Evolutionary conservation across 2,329 filamentous ascomycete genomes (phyloP).

Genomic region (Cadophora malorum): DNA sequence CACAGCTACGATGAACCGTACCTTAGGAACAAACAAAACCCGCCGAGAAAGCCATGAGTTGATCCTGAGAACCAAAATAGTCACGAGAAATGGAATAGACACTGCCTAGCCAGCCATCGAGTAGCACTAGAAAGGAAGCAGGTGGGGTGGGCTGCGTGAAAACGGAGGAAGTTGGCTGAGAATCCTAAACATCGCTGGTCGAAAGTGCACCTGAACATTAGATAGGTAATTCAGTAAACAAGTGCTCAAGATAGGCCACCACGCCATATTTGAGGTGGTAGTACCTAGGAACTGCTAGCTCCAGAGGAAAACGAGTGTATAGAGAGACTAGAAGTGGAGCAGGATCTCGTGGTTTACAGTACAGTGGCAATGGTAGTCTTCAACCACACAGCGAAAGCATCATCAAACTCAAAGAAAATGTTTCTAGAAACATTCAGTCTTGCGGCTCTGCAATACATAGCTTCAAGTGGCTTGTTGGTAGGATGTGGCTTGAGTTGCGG

Average conservation of each 20-base stretch:
- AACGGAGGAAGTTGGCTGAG: no score
- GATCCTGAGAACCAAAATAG: not conserved
- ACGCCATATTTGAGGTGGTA: no score
- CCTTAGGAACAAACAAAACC: not conserved
- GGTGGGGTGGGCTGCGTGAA: no score
- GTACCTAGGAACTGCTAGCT: no score
- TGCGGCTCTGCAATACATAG: not conserved
- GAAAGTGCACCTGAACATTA: not conserved
- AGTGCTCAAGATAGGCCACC: no score
- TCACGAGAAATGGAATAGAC: not conserved
- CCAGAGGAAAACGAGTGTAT: no score
- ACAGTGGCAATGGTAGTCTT: no score
- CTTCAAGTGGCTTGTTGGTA: not conserved
- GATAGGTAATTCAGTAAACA: no score
- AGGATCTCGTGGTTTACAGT: not conserved
- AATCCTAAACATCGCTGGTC: no score
- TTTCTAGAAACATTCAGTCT: not conserved
- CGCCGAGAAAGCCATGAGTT: not conserved
- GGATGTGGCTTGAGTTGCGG: not conserved
- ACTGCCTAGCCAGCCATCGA: not conserved
- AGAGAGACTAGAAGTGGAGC: not conserved
- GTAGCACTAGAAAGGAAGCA: not conserved
- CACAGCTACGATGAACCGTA: not conserved
- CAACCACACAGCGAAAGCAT: not conserved
- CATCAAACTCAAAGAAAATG: not conserved